These are phyloP conservation scores for Mallotus nudiflorus DNA, from an alignment of 345 rosid genomes.

Conservation along the genomic window DNA sequence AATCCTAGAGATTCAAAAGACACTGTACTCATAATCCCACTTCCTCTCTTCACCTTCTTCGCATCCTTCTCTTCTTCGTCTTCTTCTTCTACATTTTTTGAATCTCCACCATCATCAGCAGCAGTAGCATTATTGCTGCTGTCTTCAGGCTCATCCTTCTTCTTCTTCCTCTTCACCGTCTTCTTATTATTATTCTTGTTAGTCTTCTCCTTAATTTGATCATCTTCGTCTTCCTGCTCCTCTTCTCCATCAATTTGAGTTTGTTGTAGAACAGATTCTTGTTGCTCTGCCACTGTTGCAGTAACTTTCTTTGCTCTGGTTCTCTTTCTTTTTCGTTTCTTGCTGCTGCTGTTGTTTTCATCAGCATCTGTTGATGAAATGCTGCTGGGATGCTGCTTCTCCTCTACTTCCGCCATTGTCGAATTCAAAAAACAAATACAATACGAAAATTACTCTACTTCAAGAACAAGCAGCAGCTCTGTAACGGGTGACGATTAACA, in stretches of 20 bases:
- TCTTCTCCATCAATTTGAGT: conserved; percentile 14
- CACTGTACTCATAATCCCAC: conserved; percentile 81
- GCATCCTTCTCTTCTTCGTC: conserved; percentile 21
- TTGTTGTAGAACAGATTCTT: not conserved
- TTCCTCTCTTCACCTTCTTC: conserved; percentile 28
- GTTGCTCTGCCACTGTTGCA: too few relatives aligned
- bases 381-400: not conserved
- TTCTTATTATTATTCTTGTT: not conserved
- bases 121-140: too few relatives aligned
- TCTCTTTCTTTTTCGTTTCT: conserved; percentile 31
- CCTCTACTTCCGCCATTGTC: not conserved
- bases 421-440: too few relatives aligned
- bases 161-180: conserved; percentile 5
- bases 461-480: too few relatives aligned
- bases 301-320: conserved; percentile 12
- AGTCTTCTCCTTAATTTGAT: not conserved
- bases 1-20: conserved; percentile 70
- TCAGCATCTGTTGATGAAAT: too few relatives aligned
- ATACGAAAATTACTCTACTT: too few relatives aligned
- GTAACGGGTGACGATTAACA: too few relatives aligned
- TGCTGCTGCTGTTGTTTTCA: not conserved
- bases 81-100: conserved; percentile 11
- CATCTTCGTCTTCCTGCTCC: not conserved
- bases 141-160: too few relatives aligned
- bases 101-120: not conserved